phyloP scores from a whole-genome alignment of 768 basidiomycete genomes.

The Suillus placidus region DNA sequence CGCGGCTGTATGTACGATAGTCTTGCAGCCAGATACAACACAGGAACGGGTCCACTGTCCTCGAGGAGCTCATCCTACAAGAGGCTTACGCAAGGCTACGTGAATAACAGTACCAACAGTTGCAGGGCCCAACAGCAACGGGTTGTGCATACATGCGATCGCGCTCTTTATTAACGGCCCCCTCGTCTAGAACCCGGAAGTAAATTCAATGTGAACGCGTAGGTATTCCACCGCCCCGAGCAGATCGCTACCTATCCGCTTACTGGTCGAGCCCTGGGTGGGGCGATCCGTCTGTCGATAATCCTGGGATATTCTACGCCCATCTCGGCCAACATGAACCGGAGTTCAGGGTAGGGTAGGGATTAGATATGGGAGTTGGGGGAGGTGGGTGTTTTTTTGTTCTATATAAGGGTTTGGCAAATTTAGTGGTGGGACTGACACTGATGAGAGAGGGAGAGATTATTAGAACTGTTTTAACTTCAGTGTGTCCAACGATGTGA shows the following conservation, averaged over 20 bases:
- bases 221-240: slow-evolving; percentile 11
- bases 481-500: neutral
- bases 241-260: slow-evolving; percentile 8
- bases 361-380: neutral
- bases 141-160: neutral
- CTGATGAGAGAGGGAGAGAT: neutral
- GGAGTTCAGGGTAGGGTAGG: slow-evolving; percentile 5
- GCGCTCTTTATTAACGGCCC: neutral
- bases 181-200: slow-evolving; percentile 8
- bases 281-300: neutral
- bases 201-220: slow-evolving; percentile 12
- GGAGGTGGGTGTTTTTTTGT: neutral
- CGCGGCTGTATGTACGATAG: slow-evolving; percentile 7
- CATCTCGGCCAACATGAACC: slow-evolving; percentile 22
- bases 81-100: slow-evolving; percentile 39
- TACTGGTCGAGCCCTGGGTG: neutral
- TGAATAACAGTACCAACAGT: slow-evolving; percentile 20
- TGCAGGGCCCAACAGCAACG: slow-evolving; percentile 13
- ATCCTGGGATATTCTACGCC: slow-evolving; percentile 22
- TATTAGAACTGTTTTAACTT: neutral
- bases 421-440: too few relatives aligned
- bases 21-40: slow-evolving; percentile 37
- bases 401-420: neutral
- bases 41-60: slow-evolving; percentile 61
- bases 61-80: slow-evolving; percentile 69